Conservation (phyloP, 805 yeast genomes). For the Monosporozyma yasuniensis region DNA sequence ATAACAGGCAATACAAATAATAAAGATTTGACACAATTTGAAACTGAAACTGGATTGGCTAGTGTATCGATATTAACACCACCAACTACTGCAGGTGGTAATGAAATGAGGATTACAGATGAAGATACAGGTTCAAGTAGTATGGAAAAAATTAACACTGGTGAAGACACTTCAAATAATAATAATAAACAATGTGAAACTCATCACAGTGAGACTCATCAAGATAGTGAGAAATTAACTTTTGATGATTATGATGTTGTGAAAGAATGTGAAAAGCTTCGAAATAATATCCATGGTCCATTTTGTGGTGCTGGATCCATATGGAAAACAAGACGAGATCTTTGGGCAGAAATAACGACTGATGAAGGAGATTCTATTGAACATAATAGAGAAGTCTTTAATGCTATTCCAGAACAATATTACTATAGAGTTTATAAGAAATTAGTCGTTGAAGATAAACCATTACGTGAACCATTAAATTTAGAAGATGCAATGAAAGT, state of each 20-base stretch:
- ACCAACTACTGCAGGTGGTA: background rate
- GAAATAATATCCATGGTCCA: conserved; percentile 30
- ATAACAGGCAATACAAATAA: background rate
- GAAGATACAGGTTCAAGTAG: conserved; percentile 5
- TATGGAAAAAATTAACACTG: background rate
- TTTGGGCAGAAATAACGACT: conserved; percentile 44
- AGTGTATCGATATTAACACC: background rate
- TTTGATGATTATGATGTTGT: conserved; percentile 29
- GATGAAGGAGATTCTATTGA: background rate
- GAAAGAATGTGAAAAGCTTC: conserved; percentile 25
- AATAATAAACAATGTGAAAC: no score
- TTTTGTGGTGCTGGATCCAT: conserved; percentile 47
- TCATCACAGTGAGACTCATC: no score
- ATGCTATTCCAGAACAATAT: conserved; percentile 38
- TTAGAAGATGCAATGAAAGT: conserved; percentile 63
- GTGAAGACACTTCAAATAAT: conserved; percentile 6
- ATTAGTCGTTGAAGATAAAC: conserved; percentile 60
- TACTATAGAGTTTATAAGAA: conserved; percentile 57
- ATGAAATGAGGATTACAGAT: conserved; percentile 21
- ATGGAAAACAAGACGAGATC: conserved; percentile 61
- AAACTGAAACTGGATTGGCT: background rate
- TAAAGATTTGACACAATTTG: background rate
- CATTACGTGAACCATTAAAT: conserved; percentile 62
- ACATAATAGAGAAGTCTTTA: conserved; percentile 16
- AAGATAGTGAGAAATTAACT: conserved; percentile 13